Evolutionary conservation across 768 basidiomycete species (phyloP).

Genomic region (Kondoa malvinella): DNA sequence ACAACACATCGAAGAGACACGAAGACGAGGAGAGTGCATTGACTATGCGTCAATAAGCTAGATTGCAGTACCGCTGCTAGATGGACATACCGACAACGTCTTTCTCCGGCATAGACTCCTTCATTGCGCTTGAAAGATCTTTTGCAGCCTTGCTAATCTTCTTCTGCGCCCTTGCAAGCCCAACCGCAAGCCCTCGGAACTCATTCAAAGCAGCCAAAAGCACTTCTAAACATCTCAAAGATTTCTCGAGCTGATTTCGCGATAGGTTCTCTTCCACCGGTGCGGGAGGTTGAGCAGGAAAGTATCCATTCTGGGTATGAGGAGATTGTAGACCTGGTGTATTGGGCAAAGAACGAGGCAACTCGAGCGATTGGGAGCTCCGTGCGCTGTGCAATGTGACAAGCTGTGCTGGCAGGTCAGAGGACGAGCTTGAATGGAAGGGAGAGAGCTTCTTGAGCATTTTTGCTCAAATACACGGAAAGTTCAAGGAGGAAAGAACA

Average conservation of each 20-base stretch:
- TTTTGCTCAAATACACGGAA: too few species aligned
- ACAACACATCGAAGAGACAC: background rate
- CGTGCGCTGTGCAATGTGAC: too few species aligned
- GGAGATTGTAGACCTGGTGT: background rate
- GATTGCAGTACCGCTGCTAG: background rate
- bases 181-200: background rate
- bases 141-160: slow-evolving; percentile 2
- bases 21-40: background rate
- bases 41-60: background rate
- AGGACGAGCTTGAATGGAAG: too few species aligned
- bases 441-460: too few species aligned
- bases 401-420: too few species aligned
- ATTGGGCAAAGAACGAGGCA: background rate
- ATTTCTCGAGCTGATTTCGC: background rate
- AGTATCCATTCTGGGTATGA: background rate
- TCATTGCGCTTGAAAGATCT: background rate
- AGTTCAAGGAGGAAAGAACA: too few species aligned
- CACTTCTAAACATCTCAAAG: background rate
- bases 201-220: background rate
- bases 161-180: background rate
- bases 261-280: background rate
- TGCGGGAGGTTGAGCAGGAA: background rate
- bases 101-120: background rate
- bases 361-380: too few species aligned
- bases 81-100: background rate